phyloP scores from a whole-genome alignment of 495 filamentous ascomycete species.

The Xylaria flabelliformis region DNA sequence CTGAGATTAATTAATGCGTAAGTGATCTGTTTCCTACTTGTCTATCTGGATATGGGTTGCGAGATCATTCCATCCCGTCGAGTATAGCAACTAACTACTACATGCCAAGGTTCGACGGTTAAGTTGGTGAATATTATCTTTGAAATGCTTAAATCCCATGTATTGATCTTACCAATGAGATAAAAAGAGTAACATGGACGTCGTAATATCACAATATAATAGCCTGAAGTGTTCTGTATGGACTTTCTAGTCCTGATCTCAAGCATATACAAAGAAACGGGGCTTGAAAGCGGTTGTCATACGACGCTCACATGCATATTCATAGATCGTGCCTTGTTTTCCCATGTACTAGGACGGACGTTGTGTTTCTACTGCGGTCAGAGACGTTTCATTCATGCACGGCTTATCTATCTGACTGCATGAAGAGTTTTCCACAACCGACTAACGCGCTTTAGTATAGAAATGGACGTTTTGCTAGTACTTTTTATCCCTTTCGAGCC shows the following conservation, averaged over 20 bases:
- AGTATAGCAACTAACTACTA: neutral
- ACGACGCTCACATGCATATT: neutral
- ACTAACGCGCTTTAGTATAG: neutral
- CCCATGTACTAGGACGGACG: neutral
- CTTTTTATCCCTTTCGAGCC: neutral
- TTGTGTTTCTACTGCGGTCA: neutral
- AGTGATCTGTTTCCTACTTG: neutral
- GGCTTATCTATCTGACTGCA: slow-evolving; percentile 21
- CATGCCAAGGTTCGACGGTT: neutral
- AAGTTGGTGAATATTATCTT: neutral
- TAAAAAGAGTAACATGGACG: neutral
- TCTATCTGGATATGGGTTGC: neutral
- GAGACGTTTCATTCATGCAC: neutral
- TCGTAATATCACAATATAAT: neutral
- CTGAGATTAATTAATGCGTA: neutral
- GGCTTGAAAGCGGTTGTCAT: neutral
- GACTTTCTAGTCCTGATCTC: neutral
- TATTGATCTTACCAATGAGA: neutral
- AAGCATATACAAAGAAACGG: neutral
- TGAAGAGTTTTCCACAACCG: slow-evolving; percentile 4
- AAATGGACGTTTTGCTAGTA: neutral
- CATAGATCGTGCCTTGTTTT: neutral
- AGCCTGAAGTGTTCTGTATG: neutral
- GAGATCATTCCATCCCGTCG: neutral
- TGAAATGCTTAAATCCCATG: neutral